Percentiles rank a stretch among this genome's conserved stretches.
Conservation (phyloP, 345 rosid species). For the Salix purpurea region DNA sequence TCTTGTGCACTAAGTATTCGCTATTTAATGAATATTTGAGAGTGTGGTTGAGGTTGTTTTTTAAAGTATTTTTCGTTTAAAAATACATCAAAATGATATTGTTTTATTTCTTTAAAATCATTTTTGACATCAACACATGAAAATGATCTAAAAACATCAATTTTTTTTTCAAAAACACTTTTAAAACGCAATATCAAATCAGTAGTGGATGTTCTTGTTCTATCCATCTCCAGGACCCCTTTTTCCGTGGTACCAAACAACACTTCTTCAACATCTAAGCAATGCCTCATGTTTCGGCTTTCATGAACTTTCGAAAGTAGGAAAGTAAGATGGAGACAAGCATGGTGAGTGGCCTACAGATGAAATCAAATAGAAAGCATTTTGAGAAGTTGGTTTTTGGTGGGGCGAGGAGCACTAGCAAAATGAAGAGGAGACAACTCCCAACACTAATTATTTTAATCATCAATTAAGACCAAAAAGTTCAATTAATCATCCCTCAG, state of each 20-base stretch:
- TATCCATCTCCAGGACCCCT: not conserved
- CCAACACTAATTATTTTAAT: slow-evolving; percentile 18
- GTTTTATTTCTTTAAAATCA: no score
- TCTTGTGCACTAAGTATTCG: not conserved
- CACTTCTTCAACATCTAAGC: not conserved
- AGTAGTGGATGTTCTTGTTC: not conserved
- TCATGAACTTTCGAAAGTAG: slow-evolving; percentile 34
- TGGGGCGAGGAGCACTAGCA: slow-evolving; percentile 33
- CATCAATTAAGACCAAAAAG: slow-evolving; percentile 7
- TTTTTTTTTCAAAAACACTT: no score
- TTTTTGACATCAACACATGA: no score
- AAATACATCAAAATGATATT: no score
- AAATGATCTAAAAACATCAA: no score
- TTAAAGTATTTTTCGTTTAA: no score
- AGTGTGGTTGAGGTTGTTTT: no score
- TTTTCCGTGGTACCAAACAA: slow-evolving; percentile 20
- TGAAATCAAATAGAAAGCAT: slow-evolving; percentile 22
- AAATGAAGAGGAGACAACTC: not conserved
- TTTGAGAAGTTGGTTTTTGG: slow-evolving; percentile 26
- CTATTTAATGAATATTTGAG: fast-evolving
- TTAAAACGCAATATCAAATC: no score
- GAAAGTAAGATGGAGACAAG: slow-evolving; percentile 29
- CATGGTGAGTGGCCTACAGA: slow-evolving; percentile 50
- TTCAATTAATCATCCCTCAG: slow-evolving; percentile 23
- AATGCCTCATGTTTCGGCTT: slow-evolving; percentile 39